phyloP scores from a whole-genome alignment of 2,329 filamentous ascomycete genomes.

The Botrytis deweyae region DNA sequence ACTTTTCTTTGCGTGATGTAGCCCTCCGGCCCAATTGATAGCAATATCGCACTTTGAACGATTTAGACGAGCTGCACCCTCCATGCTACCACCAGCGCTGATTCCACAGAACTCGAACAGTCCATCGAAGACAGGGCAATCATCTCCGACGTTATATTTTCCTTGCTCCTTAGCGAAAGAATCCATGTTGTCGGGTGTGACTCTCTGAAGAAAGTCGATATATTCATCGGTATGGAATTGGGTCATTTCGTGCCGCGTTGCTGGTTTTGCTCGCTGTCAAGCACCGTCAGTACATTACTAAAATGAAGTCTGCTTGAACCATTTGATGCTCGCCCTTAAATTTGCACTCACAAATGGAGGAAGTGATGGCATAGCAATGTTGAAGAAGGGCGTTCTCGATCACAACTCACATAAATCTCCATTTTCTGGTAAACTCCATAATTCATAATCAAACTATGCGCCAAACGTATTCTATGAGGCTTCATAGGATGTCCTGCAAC shows the following conservation, averaged over 20 bases:
- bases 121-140: constrained; percentile 96
- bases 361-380: not conserved
- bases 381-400: not conserved
- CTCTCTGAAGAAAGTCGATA: constrained; percentile 90
- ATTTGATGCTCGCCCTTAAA: not conserved
- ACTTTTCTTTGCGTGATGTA: constrained; percentile 96
- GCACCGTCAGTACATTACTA: constrained; percentile 20
- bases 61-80: constrained; percentile 86
- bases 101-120: constrained; percentile 97
- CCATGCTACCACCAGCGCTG: constrained; percentile 90
- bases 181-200: constrained; percentile 99
- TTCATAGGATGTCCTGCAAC: constrained; percentile 98
- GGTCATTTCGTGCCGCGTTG: constrained; percentile 84
- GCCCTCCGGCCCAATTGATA: constrained; percentile 95
- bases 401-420: constrained; percentile 79
- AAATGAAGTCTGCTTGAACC: not conserved
- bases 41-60: constrained; percentile 93
- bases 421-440: constrained; percentile 96
- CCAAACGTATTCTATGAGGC: constrained; percentile 90
- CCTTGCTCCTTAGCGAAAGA: constrained; percentile 84
- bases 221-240: constrained; percentile 96
- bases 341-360: not conserved
- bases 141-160: constrained; percentile 93
- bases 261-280: constrained; percentile 74
- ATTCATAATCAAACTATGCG: constrained; percentile 93